A percentile compares a stretch with the other conserved stretches of the same genome.
These are phyloP conservation scores for Aphanomyces invadans DNA, from an alignment of 352 stramenopile genomes.

Conservation along the genomic window DNA sequence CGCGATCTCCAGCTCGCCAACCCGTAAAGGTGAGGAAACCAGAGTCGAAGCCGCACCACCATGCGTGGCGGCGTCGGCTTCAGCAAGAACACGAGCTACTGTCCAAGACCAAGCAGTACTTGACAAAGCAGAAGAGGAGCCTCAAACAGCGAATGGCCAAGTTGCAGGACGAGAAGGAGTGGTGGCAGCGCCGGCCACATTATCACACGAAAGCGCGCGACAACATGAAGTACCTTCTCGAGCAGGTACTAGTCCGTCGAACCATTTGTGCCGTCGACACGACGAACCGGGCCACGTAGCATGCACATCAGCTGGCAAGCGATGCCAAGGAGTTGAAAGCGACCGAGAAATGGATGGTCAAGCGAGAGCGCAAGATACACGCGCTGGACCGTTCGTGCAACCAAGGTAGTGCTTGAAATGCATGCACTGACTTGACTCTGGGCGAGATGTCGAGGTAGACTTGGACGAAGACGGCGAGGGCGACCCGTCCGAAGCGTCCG, in stretches of 20 bases:
- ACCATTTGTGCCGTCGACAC: neutral
- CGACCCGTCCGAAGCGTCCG: neutral
- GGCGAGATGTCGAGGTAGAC: neutral
- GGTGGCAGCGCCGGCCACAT: conserved; percentile 10
- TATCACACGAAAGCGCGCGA: neutral
- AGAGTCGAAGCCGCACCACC: neutral
- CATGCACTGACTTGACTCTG: too few relatives aligned
- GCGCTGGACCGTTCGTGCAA: conserved; percentile 1
- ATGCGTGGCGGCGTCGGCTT: neutral
- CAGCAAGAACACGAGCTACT: conserved; percentile 38
- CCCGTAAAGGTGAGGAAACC: neutral
- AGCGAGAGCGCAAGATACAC: conserved; percentile 12
- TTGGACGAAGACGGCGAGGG: conserved; percentile 5
- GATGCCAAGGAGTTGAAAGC: conserved; percentile 15
- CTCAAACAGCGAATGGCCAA: conserved; percentile 21
- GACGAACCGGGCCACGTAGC: conserved; percentile 1
- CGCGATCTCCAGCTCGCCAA: neutral
- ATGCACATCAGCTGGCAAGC: conserved; percentile 8
- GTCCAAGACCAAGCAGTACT: conserved; percentile 39
- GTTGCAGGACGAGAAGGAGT: conserved; percentile 16
- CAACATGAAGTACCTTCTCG: conserved; percentile 11
- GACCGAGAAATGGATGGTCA: conserved; percentile 20
- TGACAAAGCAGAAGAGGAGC: conserved; percentile 18
- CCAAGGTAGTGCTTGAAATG: too few relatives aligned
- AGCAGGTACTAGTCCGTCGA: conserved; percentile 7